phyloP scores from a whole-genome alignment of 352 stramenopile genomes.

The Albugo candida region DNA sequence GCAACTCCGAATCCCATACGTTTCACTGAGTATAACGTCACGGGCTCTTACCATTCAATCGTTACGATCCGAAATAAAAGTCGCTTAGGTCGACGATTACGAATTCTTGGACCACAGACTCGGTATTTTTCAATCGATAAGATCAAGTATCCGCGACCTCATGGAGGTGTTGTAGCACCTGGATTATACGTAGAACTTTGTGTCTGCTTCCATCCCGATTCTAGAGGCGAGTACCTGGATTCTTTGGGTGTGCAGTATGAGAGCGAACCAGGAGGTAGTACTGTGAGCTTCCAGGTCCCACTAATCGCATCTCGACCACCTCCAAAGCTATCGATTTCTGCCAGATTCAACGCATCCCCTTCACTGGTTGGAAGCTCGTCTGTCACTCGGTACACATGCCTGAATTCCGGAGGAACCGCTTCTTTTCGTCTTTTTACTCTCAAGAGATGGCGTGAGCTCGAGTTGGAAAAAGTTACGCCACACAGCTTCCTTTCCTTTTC shows the following conservation, averaged over 20 bases:
- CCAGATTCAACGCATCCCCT: constrained; percentile 27
- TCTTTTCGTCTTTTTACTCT: constrained; percentile 61
- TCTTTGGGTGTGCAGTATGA: constrained; percentile 33
- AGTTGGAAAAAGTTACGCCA: constrained; percentile 8
- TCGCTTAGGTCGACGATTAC: constrained; percentile 26
- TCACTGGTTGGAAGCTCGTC: constrained; percentile 40
- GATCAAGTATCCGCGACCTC: constrained; percentile 22
- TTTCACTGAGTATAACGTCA: constrained; percentile 52
- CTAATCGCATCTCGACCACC: constrained; percentile 25
- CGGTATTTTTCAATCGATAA: constrained; percentile 41
- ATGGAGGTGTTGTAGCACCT: constrained; percentile 36
- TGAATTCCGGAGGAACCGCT: constrained; percentile 33
- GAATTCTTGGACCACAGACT: constrained; percentile 37
- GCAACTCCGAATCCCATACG: constrained; percentile 29
- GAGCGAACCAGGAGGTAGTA: constrained; percentile 6
- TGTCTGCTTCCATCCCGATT: constrained; percentile 49
- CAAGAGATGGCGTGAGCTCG: constrained; percentile 20
- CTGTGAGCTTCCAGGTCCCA: constrained; percentile 16
- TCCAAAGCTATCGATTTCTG: constrained; percentile 43
- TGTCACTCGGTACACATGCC: constrained; percentile 23
- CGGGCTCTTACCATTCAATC: constrained; percentile 55
- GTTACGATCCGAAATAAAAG: constrained; percentile 42
- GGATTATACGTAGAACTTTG: constrained; percentile 43
- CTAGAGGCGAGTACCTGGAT: constrained; percentile 56
- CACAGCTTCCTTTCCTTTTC: neutral